Conservation (phyloP, 305 asterid species). For the Fraxinus floribunda region DNA sequence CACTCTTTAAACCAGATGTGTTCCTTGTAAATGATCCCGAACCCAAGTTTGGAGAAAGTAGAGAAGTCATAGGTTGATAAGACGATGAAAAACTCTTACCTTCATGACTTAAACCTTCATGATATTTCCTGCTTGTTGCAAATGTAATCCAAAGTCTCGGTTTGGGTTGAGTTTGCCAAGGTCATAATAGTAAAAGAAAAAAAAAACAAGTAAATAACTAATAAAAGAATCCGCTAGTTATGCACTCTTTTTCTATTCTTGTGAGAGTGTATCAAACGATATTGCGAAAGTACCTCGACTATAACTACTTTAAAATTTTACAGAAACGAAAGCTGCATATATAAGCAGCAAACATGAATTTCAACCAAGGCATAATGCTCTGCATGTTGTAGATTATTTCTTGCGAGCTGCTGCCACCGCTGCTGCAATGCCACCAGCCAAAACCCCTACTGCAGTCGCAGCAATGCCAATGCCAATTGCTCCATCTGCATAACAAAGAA, state of each 20-base stretch:
- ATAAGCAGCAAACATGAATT: neutral
- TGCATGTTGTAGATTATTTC: slow-evolving; percentile 24
- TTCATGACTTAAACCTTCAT: neutral
- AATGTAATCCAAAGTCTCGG: neutral
- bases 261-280: neutral
- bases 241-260: neutral
- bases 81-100: neutral
- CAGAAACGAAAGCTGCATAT: neutral
- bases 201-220: neutral
- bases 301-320: neutral
- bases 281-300: neutral
- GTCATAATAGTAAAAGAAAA: neutral
- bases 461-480: slow-evolving; percentile 52
- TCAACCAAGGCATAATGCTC: neutral
- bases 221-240: neutral
- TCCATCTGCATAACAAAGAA: slow-evolving; percentile 34
- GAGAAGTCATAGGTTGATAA: neutral
- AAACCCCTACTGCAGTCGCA: slow-evolving; percentile 47
- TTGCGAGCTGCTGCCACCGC: slow-evolving; percentile 38
- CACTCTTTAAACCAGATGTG: neutral
- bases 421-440: slow-evolving; percentile 51
- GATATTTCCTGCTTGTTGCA: neutral
- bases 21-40: neutral
- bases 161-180: neutral
- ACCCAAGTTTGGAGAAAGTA: neutral